A percentile compares a stretch with the other conserved stretches of the same genome.
phyloP scores from a whole-genome alignment of 768 basidiomycete species.

The Tulasnella sp. region DNA sequence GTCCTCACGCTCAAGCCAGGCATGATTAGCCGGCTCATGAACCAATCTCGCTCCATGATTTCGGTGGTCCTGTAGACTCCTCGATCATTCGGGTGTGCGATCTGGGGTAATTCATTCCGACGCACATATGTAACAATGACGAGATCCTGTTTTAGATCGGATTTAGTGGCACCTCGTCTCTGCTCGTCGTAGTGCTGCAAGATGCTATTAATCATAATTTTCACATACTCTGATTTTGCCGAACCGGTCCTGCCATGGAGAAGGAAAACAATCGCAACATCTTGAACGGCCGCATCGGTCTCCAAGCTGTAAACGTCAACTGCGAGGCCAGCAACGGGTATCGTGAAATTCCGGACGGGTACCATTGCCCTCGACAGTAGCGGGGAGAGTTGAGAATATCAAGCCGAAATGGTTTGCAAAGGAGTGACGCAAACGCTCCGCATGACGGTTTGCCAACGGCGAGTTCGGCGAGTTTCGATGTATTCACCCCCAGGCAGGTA shows the following conservation, averaged over 20 bases:
- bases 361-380: not conserved
- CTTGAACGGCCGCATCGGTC: constrained; percentile 25
- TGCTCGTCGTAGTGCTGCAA: constrained; percentile 36
- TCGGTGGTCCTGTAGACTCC: constrained; percentile 46
- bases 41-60: constrained; percentile 50
- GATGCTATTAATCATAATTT: constrained; percentile 39
- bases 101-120: not conserved
- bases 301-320: constrained; percentile 11
- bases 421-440: not conserved
- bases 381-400: no score
- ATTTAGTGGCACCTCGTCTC: constrained; percentile 20
- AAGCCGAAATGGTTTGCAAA: no score
- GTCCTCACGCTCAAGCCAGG: constrained; percentile 39
- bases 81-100: not conserved
- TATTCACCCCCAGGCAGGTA: not conserved
- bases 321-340: constrained; percentile 17
- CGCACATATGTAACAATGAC: constrained; percentile 50
- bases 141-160: constrained; percentile 35
- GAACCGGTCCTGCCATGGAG: constrained; percentile 47
- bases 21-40: constrained; percentile 43
- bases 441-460: not conserved
- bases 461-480: not conserved
- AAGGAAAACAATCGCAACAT: constrained; percentile 44
- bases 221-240: constrained; percentile 36
- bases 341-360: not conserved